These are phyloP conservation scores for Eucalyptus lansdowneana DNA, from an alignment of 345 rosid genomes.

Conservation along the genomic window DNA sequence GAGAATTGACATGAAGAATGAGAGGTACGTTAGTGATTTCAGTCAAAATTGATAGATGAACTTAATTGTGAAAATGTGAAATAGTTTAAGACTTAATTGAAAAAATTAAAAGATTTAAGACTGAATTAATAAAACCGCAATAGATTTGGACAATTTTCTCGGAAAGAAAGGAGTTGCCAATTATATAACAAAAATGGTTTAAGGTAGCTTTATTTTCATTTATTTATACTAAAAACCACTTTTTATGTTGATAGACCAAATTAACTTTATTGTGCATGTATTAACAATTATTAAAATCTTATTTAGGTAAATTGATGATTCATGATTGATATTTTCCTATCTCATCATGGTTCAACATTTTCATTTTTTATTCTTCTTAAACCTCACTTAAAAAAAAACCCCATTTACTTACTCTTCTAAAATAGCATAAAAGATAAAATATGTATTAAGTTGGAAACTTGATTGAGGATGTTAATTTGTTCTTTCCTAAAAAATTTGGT, in stretches of 20 bases:
- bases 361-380: background rate
- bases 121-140: rapidly evolving
- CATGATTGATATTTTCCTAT: background rate
- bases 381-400: background rate
- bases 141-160: background rate
- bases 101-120: too few relatives aligned
- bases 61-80: background rate
- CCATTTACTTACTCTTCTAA: background rate
- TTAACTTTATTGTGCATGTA: background rate
- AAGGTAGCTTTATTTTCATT: background rate
- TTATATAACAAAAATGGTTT: background rate
- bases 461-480: background rate
- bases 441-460: background rate
- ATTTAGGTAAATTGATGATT: background rate
- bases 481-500: background rate
- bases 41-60: too few relatives aligned
- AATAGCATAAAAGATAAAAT: background rate
- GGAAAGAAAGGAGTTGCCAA: background rate
- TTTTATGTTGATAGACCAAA: background rate
- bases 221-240: background rate
- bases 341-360: background rate
- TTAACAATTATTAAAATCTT: background rate
- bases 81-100: too few relatives aligned
- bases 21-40: too few relatives aligned
- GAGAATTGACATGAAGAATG: too few relatives aligned